These are phyloP conservation scores for Plasmodium adleri DNA, from an alignment of 169 alveolate species.

Conservation along the genomic window DNA sequence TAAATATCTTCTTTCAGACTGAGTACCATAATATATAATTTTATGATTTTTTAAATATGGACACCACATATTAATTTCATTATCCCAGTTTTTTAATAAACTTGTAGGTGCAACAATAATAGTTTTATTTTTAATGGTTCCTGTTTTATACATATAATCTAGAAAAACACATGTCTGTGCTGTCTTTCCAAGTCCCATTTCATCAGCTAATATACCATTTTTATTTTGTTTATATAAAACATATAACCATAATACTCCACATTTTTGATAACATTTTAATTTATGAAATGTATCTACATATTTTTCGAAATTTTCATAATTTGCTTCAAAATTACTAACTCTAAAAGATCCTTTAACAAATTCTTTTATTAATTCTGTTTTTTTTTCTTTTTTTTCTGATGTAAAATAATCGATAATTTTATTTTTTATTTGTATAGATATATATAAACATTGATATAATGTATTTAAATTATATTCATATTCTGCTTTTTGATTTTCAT, in stretches of 20 bases:
- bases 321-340: conserved; percentile 50
- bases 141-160: conserved; percentile 67
- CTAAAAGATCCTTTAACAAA: conserved; percentile 65
- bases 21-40: conserved; percentile 88
- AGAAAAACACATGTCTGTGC: conserved; percentile 91
- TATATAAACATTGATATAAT: conserved; percentile 32
- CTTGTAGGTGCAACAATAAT: conserved; percentile 89
- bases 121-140: conserved; percentile 78
- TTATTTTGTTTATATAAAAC: conserved; percentile 83
- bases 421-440: conserved; percentile 42
- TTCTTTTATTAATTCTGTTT: conserved; percentile 51
- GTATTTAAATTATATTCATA: conserved; percentile 36
- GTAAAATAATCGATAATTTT: conserved; percentile 60
- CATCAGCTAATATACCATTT: conserved; percentile 92
- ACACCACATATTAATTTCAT: conserved; percentile 90
- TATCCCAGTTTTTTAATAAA: conserved; percentile 90
- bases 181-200: conserved; percentile 94
- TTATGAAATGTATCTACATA: conserved; percentile 74
- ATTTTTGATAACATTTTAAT: conserved; percentile 89
- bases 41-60: conserved; percentile 85
- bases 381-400: conserved; percentile 25
- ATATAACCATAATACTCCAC: conserved; percentile 92
- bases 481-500: conserved; percentile 23
- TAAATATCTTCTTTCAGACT: conserved; percentile 79
- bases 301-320: conserved; percentile 42